A percentile compares a stretch with the other conserved stretches of the same genome.
Conservation (phyloP, 441 rosid genomes). For the Populus tomentosa region DNA sequence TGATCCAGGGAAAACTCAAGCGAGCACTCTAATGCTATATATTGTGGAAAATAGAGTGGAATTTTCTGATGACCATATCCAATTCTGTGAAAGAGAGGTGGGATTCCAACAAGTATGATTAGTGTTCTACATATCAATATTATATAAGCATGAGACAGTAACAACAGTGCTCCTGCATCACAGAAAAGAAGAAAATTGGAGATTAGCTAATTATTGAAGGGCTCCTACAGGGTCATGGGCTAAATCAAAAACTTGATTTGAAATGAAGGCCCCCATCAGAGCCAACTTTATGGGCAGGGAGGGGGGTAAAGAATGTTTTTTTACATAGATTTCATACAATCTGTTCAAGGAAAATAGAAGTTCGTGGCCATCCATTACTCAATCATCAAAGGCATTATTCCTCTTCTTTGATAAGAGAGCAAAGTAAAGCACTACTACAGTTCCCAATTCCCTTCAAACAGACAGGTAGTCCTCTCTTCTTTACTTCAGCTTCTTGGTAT, state of each 20-base stretch:
- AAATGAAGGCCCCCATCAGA: conserved; percentile 21
- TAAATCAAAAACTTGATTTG: not conserved
- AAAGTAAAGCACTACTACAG: conserved; percentile 13
- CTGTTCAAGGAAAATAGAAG: not conserved
- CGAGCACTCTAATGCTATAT: not conserved
- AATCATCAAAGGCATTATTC: conserved; percentile 30
- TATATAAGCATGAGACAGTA: not conserved
- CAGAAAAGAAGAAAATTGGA: not conserved
- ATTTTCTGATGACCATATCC: not conserved
- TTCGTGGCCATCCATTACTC: conserved; percentile 14
- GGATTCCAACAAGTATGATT: not conserved
- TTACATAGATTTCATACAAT: conserved; percentile 34
- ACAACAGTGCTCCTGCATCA: not conserved
- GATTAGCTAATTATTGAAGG: not conserved
- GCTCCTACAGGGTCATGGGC: not conserved
- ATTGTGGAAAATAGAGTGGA: not conserved
- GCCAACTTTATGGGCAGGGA: conserved; percentile 18
- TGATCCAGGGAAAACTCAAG: not conserved
- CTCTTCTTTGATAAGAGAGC: conserved; percentile 21
- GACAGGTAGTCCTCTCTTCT: conserved; percentile 50
- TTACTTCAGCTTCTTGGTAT: conserved; percentile 26
- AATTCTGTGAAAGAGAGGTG: not conserved
- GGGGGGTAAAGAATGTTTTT: not conserved
- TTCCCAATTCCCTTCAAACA: conserved; percentile 45
- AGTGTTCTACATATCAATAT: not conserved